These are phyloP conservation scores for Apiotrichum veenhuisii DNA, from an alignment of 1,284 basidiomycete genomes.

Conservation along the genomic window DNA sequence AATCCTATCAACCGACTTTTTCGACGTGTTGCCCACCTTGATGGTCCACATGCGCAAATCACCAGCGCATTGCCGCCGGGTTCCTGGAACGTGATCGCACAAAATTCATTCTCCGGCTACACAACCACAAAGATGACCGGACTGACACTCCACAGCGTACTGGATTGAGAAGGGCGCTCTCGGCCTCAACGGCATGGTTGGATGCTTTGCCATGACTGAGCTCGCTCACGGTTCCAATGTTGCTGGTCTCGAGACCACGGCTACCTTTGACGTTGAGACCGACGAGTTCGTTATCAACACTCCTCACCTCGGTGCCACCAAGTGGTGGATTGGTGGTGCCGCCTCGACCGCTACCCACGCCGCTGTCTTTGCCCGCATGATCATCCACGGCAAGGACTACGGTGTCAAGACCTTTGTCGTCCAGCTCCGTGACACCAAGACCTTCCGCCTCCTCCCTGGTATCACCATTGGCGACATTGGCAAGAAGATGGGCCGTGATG, in stretches of 20 bases:
- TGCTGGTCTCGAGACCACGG: constrained; percentile 58
- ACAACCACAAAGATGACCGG: neutral
- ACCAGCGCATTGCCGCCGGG: constrained; percentile 8
- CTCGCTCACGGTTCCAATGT: constrained; percentile 56
- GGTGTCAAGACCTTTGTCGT: constrained; percentile 59
- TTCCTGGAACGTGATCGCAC: constrained; percentile 18
- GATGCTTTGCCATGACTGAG: constrained; percentile 58
- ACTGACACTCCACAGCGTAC: constrained; percentile 45
- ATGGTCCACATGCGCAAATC: neutral
- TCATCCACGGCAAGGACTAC: constrained; percentile 55
- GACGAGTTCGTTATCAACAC: constrained; percentile 60
- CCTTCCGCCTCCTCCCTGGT: constrained; percentile 53
- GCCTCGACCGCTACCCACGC: constrained; percentile 58
- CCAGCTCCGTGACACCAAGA: constrained; percentile 56
- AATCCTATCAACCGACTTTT: constrained; percentile 3
- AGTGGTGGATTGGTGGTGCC: constrained; percentile 60
- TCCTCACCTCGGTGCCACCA: constrained; percentile 54
- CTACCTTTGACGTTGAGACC: constrained; percentile 54
- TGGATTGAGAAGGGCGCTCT: constrained; percentile 58
- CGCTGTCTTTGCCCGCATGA: constrained; percentile 57
- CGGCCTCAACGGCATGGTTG: constrained; percentile 55
- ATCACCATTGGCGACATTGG: constrained; percentile 59
- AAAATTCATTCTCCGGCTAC: constrained; percentile 32
- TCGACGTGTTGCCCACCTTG: neutral
- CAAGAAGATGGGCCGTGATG: constrained; percentile 59